A percentile compares a stretch with the other conserved stretches of the same genome.
phyloP scores from a whole-genome alignment of 257 asterid species.

The Misopates orontium region DNA sequence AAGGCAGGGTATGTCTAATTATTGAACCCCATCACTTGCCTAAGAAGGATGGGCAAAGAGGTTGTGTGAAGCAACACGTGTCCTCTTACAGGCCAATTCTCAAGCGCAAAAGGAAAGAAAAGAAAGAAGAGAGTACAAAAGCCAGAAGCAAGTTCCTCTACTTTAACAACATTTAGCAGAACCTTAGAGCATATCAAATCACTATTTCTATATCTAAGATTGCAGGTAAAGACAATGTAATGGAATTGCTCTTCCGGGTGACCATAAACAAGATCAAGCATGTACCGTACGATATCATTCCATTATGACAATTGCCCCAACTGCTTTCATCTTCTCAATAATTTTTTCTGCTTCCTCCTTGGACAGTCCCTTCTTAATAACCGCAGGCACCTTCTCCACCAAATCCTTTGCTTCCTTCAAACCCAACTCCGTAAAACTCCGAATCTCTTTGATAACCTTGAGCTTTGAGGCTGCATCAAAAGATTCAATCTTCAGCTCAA shows the following conservation, averaged over 20 bases:
- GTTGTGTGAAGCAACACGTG: neutral
- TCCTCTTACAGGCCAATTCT: constrained; percentile 12
- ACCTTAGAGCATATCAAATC: constrained; percentile 16
- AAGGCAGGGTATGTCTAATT: neutral
- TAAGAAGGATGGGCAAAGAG: neutral
- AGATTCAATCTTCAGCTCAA: constrained; percentile 73
- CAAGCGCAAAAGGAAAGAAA: constrained; percentile 22
- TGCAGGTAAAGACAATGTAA: constrained; percentile 6
- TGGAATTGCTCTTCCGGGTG: neutral
- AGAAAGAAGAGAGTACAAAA: neutral
- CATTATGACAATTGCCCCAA: constrained; percentile 48
- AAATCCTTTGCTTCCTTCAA: constrained; percentile 49
- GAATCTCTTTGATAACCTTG: constrained; percentile 58
- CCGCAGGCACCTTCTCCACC: constrained; percentile 46
- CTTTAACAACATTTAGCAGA: constrained; percentile 18
- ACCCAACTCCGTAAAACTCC: constrained; percentile 43
- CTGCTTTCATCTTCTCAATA: constrained; percentile 50
- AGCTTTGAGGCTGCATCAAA: constrained; percentile 70
- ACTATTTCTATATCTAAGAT: constrained; percentile 18
- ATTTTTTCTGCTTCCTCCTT: constrained; percentile 48
- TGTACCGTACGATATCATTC: constrained; percentile 26
- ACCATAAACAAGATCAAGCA: neutral
- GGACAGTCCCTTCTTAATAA: constrained; percentile 45
- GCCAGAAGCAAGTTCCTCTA: constrained; percentile 14
- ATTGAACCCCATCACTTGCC: neutral